Conservation (phyloP, 2,329 filamentous ascomycete genomes). For the Pseudogymnoascus sp. region DNA sequence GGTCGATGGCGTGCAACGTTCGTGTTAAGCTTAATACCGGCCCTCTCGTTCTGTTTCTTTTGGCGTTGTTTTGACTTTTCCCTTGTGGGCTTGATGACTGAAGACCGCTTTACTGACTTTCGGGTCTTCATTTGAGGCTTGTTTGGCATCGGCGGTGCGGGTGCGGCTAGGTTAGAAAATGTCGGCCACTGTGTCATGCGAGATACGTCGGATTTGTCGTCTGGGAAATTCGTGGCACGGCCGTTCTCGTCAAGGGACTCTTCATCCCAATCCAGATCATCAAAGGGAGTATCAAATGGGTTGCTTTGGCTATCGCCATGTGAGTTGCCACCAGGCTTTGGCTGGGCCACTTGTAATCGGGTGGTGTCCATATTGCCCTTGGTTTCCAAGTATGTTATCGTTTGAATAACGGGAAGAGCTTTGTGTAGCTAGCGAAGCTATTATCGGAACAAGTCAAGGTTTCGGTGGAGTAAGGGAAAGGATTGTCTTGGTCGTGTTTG, state of each 20-base stretch:
- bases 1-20: constrained; percentile 46
- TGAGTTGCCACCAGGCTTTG: neutral
- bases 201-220: neutral
- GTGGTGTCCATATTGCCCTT: neutral
- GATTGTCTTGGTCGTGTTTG: neutral
- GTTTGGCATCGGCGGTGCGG: constrained; percentile 14
- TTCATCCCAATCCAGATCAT: constrained; percentile 16
- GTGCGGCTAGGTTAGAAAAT: constrained; percentile 14
- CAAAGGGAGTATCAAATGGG: constrained; percentile 20
- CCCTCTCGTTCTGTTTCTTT: constrained; percentile 50
- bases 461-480: neutral
- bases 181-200: constrained; percentile 19
- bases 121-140: constrained; percentile 15
- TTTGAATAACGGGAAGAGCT: neutral
- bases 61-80: constrained; percentile 52
- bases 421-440: neutral
- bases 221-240: constrained; percentile 8
- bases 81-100: constrained; percentile 29
- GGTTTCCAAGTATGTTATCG: neutral
- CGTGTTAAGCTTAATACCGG: constrained; percentile 61
- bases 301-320: constrained; percentile 12
- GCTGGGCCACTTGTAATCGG: neutral
- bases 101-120: constrained; percentile 17
- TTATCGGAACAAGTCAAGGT: neutral
- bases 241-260: constrained; percentile 18